Evolutionary conservation across 2,329 filamentous ascomycete genomes (phyloP).

Genomic region (Ceratocystis ficicola): DNA sequence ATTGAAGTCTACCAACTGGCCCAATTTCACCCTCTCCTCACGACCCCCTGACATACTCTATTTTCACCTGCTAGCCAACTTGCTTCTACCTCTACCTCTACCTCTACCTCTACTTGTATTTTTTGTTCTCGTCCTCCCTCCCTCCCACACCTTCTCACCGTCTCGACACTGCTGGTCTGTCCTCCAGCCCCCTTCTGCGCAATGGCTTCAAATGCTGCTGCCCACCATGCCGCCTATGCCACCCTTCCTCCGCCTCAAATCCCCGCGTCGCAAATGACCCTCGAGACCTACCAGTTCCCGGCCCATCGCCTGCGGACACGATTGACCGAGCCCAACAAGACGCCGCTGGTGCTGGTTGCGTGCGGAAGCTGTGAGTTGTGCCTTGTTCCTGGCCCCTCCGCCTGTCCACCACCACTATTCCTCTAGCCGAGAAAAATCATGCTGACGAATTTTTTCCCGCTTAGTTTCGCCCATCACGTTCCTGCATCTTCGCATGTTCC

Average conservation of each 20-base stretch:
- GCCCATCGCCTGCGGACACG: slow-evolving; percentile 44
- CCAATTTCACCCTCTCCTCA: neutral
- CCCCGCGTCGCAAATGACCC: slow-evolving; percentile 27
- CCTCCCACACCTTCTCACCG: neutral
- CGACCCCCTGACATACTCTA: neutral
- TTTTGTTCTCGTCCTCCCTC: neutral
- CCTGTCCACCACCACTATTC: neutral
- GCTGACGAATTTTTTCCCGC: neutral
- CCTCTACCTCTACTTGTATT: neutral
- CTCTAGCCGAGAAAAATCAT: neutral
- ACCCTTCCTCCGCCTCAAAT: slow-evolving; percentile 16
- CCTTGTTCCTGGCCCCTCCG: neutral
- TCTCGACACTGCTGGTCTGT: neutral
- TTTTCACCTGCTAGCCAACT: neutral
- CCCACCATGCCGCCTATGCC: slow-evolving; percentile 13
- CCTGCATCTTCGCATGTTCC: slow-evolving; percentile 74
- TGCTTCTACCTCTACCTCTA: neutral
- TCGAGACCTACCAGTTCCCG: slow-evolving; percentile 46
- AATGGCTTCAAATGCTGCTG: slow-evolving; percentile 16
- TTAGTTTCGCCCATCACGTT: slow-evolving; percentile 58
- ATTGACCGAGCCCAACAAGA: slow-evolving; percentile 40
- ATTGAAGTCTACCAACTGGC: neutral
- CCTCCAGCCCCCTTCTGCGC: neutral
- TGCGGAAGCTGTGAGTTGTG: slow-evolving; percentile 45
- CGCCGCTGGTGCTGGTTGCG: slow-evolving; percentile 54